These are phyloP conservation scores for Pseudogymnoascus sp. DNA, from an alignment of 2,329 filamentous ascomycete species.

Conservation along the genomic window DNA sequence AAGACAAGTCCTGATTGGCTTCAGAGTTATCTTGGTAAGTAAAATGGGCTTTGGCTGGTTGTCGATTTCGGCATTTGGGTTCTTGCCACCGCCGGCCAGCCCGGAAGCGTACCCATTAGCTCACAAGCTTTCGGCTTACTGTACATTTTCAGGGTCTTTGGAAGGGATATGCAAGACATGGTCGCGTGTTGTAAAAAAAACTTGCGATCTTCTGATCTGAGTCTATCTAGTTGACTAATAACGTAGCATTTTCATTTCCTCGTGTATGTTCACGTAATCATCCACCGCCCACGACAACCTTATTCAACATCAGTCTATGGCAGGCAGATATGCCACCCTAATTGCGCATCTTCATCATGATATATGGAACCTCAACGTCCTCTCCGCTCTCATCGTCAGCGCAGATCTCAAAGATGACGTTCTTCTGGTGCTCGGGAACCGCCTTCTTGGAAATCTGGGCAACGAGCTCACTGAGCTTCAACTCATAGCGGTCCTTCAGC, in stretches of 20 bases:
- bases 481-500: slow-evolving; percentile 67
- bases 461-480: slow-evolving; percentile 84
- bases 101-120: not conserved
- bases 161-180: not conserved
- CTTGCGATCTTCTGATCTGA: not conserved
- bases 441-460: slow-evolving; percentile 86
- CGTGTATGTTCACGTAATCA: slow-evolving; percentile 3
- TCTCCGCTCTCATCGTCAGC: slow-evolving; percentile 82
- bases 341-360: slow-evolving; percentile 62
- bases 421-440: slow-evolving; percentile 84
- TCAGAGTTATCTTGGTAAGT: not conserved
- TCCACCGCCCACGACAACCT: not conserved
- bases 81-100: not conserved
- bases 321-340: slow-evolving; percentile 8
- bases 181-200: slow-evolving; percentile 4
- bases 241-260: slow-evolving; percentile 3
- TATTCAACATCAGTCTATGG: not conserved
- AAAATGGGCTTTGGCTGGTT: not conserved
- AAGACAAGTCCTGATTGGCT: not conserved
- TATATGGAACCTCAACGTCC: slow-evolving; percentile 94
- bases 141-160: not conserved
- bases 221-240: slow-evolving; percentile 5
- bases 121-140: not conserved
- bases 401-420: slow-evolving; percentile 93
- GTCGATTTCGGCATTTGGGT: not conserved